Conservation (phyloP, 345 rosid genomes). For the Murraya paniculata region DNA sequence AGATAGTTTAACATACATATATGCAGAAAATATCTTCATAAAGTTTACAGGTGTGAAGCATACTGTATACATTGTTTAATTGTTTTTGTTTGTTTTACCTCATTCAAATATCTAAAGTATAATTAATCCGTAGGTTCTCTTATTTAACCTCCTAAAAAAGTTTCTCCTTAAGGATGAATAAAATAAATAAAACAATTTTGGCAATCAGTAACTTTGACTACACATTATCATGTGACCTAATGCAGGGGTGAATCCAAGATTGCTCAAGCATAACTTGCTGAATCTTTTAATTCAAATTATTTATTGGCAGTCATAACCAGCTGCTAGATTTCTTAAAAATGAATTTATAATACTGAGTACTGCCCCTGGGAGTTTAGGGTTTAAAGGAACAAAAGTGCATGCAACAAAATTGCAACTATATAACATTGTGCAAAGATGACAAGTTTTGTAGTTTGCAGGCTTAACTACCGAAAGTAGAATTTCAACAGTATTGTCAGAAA, state of each 20-base stretch:
- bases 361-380: not conserved
- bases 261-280: not conserved
- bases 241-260: not conserved
- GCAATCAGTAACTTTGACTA: not conserved
- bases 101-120: not conserved
- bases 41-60: not conserved
- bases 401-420: not conserved
- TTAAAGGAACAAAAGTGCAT: not conserved
- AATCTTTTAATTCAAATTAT: not conserved
- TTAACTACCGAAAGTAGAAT: constrained; percentile 2
- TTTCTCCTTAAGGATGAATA: not conserved
- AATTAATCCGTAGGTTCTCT: not conserved
- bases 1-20: not conserved
- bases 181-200: not conserved
- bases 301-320: not conserved
- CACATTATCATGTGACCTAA: not conserved
- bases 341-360: not conserved
- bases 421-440: not conserved
- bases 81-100: not conserved
- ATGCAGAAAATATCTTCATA: not conserved
- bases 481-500: not conserved
- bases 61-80: not conserved
- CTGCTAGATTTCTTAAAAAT: not conserved
- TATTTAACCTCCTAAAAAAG: not conserved
- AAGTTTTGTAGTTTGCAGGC: not conserved